phyloP scores from a whole-genome alignment of 1,284 basidiomycete species.

The Trichosporon sp. region DNA sequence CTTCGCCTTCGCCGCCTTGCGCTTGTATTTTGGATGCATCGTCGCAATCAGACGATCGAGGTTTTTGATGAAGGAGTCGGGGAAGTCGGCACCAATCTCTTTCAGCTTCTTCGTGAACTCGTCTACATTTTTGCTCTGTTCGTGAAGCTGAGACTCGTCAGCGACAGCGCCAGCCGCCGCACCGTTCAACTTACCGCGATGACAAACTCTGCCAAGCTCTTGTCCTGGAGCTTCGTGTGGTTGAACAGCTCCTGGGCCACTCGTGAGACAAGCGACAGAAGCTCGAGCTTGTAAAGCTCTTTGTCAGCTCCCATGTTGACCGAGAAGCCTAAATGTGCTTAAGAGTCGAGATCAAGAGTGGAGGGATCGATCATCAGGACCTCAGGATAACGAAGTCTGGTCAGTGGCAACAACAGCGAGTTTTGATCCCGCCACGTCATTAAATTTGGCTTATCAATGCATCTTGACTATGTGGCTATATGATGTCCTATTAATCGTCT shows the following conservation, averaged over 20 bases:
- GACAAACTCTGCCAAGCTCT: slow-evolving; percentile 90
- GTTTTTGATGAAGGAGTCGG: slow-evolving; percentile 82
- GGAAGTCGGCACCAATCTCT: slow-evolving; percentile 78
- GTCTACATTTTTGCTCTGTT: slow-evolving; percentile 61
- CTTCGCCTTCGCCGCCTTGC: slow-evolving; percentile 56
- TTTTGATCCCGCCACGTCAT: slow-evolving; percentile 5
- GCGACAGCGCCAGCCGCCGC: not conserved
- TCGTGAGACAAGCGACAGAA: slow-evolving; percentile 79
- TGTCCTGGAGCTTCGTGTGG: slow-evolving; percentile 72
- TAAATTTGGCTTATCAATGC: slow-evolving; percentile 1
- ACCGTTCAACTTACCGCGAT: slow-evolving; percentile 56
- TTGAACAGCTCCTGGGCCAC: slow-evolving; percentile 89
- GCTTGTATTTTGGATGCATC: slow-evolving; percentile 95
- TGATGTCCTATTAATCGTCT: not conserved
- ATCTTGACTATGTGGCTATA: not conserved
- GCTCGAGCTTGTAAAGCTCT: slow-evolving; percentile 84
- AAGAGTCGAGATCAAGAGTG: not conserved
- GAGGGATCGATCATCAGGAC: not conserved
- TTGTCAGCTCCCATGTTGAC: slow-evolving; percentile 58
- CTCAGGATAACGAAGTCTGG: not conserved
- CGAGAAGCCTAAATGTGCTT: not conserved
- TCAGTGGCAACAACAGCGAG: not conserved
- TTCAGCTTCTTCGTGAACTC: slow-evolving; percentile 75
- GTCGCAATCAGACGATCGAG: slow-evolving; percentile 90
- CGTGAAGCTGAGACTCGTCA: slow-evolving; percentile 60